Evolutionary conservation across 2,329 filamentous ascomycete species (phyloP).

Genomic region (Ascocoryne sarcoides): DNA sequence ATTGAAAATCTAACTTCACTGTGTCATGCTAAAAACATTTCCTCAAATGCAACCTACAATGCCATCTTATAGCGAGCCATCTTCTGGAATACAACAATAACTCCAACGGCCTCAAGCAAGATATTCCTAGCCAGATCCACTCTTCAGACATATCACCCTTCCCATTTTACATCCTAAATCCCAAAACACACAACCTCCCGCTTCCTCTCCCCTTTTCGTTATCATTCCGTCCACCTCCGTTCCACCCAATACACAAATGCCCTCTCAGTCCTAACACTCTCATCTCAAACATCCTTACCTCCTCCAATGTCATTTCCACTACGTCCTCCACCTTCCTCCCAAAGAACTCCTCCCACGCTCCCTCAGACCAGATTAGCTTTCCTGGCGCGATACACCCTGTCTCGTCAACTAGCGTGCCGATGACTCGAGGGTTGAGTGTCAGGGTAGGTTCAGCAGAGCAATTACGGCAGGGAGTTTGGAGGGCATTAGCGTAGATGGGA

Average conservation of each 20-base stretch:
- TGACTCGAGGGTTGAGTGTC: conserved; percentile 33
- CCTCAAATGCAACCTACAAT: no score
- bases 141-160: no score
- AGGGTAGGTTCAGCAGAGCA: conserved; percentile 29
- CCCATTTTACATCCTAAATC: conserved; percentile 21
- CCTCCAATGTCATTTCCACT: conserved; percentile 28
- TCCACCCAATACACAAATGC: conserved; percentile 48
- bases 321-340: conserved; percentile 37
- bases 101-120: no score
- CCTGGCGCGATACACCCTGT: conserved; percentile 42
- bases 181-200: conserved; percentile 34
- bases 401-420: conserved; percentile 41
- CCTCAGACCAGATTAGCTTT: conserved; percentile 44
- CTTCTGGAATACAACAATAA: no score
- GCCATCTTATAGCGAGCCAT: no score
- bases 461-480: conserved; percentile 31
- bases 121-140: no score
- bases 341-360: conserved; percentile 44
- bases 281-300: conserved; percentile 41
- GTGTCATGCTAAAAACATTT: no score
- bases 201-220: conserved; percentile 16
- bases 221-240: conserved; percentile 29
- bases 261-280: conserved; percentile 42
- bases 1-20: no score
- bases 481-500: conserved; percentile 43